phyloP scores from a whole-genome alignment of 352 stramenopile species.

The Globisporangium uncinulatum region DNA sequence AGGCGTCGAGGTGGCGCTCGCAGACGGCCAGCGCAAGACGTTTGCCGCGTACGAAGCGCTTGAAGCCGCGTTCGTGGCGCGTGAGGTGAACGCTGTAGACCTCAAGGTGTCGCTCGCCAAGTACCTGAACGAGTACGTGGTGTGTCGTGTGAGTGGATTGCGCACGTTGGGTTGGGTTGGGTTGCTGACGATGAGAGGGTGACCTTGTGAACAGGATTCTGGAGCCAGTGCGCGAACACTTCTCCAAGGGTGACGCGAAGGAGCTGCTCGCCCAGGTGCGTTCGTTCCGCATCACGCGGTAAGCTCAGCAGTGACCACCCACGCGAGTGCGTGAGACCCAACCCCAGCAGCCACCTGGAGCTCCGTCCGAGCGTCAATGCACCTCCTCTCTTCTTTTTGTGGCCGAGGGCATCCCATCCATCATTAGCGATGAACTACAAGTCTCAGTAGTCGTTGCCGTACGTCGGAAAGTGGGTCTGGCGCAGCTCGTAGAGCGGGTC shows the following conservation, averaged over 20 bases:
- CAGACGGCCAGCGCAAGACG: constrained; percentile 46
- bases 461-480: constrained; percentile 31
- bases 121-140: constrained; percentile 89
- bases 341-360: not conserved
- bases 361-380: not conserved
- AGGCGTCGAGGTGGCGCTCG: constrained; percentile 49
- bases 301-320: constrained; percentile 17
- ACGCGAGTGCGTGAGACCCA: not conserved
- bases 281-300: constrained; percentile 95
- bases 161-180: too few species aligned
- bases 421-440: not conserved
- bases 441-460: constrained; percentile 10
- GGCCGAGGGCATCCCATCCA: not conserved
- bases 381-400: not conserved
- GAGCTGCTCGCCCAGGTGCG: constrained; percentile 94
- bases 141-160: not conserved
- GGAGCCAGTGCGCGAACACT: constrained; percentile 96
- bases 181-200: constrained; percentile 9
- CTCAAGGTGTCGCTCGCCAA: constrained; percentile 91
- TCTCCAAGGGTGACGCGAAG: constrained; percentile 92
- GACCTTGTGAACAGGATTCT: constrained; percentile 66
- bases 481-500: constrained; percentile 31
- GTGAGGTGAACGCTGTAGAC: constrained; percentile 89
- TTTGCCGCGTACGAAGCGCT: constrained; percentile 90
- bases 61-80: constrained; percentile 87